Conservation (phyloP, 768 basidiomycete genomes). For the Rhizopogon vinicolor region DNA sequence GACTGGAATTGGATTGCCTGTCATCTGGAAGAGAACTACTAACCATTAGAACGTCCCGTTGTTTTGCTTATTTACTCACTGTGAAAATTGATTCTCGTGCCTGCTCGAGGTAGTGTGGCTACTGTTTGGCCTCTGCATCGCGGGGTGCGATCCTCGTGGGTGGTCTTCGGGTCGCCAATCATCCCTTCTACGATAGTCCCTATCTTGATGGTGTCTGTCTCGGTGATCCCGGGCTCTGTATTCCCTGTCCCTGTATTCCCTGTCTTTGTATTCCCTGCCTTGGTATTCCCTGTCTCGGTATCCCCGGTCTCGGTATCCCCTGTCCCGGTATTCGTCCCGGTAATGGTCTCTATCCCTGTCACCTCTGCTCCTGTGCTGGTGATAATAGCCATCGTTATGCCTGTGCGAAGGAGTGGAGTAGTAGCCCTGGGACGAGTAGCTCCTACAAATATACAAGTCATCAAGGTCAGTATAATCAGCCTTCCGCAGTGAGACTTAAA, state of each 20-base stretch:
- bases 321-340: conserved; percentile 12
- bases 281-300: conserved; percentile 8
- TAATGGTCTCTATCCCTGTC: conserved; percentile 16
- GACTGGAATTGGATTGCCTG: conserved; percentile 14
- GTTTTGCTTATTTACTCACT: conserved; percentile 12
- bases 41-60: neutral
- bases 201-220: neutral
- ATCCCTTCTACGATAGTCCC: neutral
- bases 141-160: conserved; percentile 16
- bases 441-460: conserved; percentile 8
- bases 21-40: conserved; percentile 21
- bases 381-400: conserved; percentile 15
- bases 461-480: conserved; percentile 3
- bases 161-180: neutral
- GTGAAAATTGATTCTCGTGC: conserved; percentile 9
- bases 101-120: conserved; percentile 14
- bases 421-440: conserved; percentile 17
- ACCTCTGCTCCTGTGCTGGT: conserved; percentile 14
- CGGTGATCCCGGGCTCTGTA: neutral
- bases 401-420: conserved; percentile 21
- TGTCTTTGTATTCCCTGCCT: neutral
- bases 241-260: neutral
- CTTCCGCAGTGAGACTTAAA: neutral
- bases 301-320: conserved; percentile 11
- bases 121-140: conserved; percentile 13